phyloP scores from a whole-genome alignment of 2,329 filamentous ascomycete species.

The Sphaerulina populicola region DNA sequence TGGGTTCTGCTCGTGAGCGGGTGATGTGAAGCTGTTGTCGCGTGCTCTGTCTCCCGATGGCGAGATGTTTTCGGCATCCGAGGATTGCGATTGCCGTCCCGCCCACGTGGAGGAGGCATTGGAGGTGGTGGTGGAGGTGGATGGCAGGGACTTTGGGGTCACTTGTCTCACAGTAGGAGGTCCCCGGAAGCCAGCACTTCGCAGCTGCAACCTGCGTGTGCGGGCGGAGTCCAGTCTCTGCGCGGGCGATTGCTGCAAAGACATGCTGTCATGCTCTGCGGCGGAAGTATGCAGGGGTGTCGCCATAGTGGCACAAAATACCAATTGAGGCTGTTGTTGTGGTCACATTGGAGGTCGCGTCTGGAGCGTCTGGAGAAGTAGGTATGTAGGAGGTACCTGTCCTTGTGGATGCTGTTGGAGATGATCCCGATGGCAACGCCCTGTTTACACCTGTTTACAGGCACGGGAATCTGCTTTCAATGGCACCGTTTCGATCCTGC shows the following conservation, averaged over 20 bases:
- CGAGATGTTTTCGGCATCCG: constrained; percentile 23
- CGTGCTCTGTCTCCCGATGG: constrained; percentile 13
- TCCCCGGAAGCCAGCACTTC: constrained; percentile 32
- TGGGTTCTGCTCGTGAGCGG: constrained; percentile 20
- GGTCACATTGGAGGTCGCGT: background rate
- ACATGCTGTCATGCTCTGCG: background rate
- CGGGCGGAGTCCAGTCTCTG: constrained; percentile 16
- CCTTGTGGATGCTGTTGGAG: background rate
- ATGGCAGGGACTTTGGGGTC: constrained; percentile 24
- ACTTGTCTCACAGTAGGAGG: constrained; percentile 28
- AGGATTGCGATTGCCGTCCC: constrained; percentile 9
- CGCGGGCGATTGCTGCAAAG: background rate
- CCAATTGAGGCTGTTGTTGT: background rate
- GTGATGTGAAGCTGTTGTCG: constrained; percentile 13
- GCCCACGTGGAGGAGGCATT: constrained; percentile 12
- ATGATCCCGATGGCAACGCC: background rate
- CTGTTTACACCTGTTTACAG: background rate
- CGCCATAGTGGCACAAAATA: constrained; percentile 3
- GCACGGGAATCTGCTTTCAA: background rate
- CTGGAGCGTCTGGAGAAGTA: background rate
- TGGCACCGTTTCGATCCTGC: background rate
- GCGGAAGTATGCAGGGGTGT: constrained; percentile 2
- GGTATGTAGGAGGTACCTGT: no score
- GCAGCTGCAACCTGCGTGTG: constrained; percentile 29
- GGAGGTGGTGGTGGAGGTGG: constrained; percentile 22